A percentile compares a stretch with the other conserved stretches of the same genome.
These are phyloP conservation scores for Sphenostylis stenocarpa DNA, from an alignment of 306 rosid species.

Conservation along the genomic window DNA sequence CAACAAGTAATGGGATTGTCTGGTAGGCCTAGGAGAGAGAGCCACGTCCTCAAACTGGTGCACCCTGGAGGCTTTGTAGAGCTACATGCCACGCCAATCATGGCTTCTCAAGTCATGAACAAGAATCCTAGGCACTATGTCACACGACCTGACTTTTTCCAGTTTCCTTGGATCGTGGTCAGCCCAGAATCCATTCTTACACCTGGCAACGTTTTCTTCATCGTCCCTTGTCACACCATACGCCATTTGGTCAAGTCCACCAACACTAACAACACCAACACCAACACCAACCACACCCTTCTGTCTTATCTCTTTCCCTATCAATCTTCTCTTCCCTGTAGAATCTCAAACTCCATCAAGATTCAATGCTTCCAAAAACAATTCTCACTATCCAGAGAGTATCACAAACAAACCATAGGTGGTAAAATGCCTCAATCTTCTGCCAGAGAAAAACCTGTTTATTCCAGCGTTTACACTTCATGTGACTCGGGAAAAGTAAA, in stretches of 20 bases:
- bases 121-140: constrained; percentile 22
- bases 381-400: background rate
- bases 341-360: too few species aligned
- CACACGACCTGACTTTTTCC: constrained; percentile 24
- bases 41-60: background rate
- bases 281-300: too few species aligned
- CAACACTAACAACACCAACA: background rate
- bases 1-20: background rate
- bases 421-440: background rate
- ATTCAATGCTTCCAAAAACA: background rate
- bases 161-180: constrained; percentile 27
- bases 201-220: constrained; percentile 31
- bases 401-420: background rate
- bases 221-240: constrained; percentile 28
- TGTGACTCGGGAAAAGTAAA: background rate
- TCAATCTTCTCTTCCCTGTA: background rate
- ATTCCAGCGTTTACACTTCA: background rate
- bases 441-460: background rate
- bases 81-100: constrained; percentile 4
- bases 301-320: too few species aligned
- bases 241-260: background rate
- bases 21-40: background rate
- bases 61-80: constrained; percentile 32
- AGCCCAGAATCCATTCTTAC: constrained; percentile 24
- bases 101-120: constrained; percentile 24